phyloP scores from a whole-genome alignment of 2,329 filamentous ascomycete genomes.

The Pseudocercospora eumusae region DNA sequence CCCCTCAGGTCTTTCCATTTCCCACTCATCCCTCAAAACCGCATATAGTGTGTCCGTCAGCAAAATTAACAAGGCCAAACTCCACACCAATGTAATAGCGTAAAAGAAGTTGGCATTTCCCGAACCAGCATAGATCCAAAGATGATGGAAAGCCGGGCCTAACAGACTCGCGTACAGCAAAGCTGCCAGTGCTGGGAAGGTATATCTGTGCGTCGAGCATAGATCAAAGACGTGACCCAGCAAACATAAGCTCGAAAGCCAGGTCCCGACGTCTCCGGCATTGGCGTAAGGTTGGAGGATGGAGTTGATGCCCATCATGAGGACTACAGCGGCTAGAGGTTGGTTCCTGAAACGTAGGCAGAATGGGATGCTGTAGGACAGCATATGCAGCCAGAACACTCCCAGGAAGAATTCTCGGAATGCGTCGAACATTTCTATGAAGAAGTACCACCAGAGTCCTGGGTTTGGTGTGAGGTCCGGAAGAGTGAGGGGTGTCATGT shows the following conservation, averaged over 20 bases:
- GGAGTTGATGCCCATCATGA: constrained; percentile 85
- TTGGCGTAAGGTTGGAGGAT: constrained; percentile 98
- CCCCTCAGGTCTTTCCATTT: constrained; percentile 86
- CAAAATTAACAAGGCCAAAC: constrained; percentile 80
- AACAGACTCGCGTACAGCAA: constrained; percentile 85
- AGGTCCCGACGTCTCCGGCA: constrained; percentile 84
- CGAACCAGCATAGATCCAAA: constrained; percentile 97
- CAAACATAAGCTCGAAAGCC: constrained; percentile 77
- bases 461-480: constrained; percentile 93
- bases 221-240: constrained; percentile 91
- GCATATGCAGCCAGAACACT: constrained; percentile 95
- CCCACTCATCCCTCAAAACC: constrained; percentile 87
- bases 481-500: constrained; percentile 86
- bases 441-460: constrained; percentile 99
- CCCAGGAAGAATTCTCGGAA: constrained; percentile 96
- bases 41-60: constrained; percentile 88
- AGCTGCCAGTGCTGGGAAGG: constrained; percentile 79
- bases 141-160: constrained; percentile 90
- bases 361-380: constrained; percentile 83
- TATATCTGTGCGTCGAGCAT: constrained; percentile 71
- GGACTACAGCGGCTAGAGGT: constrained; percentile 79
- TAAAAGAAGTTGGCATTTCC: constrained; percentile 99
- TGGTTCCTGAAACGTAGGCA: constrained; percentile 80
- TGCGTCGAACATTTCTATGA: constrained; percentile 98
- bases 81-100: constrained; percentile 98